phyloP scores from a whole-genome alignment of 202 grass and related monocot genomes.

The Setaria viridis region DNA sequence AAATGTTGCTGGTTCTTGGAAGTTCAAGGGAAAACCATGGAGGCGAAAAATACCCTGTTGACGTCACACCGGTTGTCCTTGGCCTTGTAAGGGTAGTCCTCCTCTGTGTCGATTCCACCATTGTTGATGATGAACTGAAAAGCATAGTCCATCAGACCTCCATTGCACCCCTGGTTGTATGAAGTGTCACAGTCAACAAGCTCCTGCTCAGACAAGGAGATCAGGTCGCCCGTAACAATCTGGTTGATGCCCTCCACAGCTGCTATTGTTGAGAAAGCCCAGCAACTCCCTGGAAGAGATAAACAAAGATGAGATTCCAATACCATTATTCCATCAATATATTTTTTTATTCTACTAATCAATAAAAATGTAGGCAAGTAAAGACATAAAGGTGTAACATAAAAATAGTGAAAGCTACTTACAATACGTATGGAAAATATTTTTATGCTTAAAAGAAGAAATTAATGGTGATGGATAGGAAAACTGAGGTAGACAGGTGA shows the following conservation, averaged over 20 bases:
- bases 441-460: background rate
- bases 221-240: slow-evolving; percentile 75
- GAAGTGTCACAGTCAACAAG: slow-evolving; percentile 88
- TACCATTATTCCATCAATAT: background rate
- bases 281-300: slow-evolving; percentile 71
- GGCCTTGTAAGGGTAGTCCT: slow-evolving; percentile 77
- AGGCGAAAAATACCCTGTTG: slow-evolving; percentile 51
- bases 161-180: slow-evolving; percentile 88
- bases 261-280: slow-evolving; percentile 90
- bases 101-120: slow-evolving; percentile 63
- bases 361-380: background rate
- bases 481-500: slow-evolving; percentile 16
- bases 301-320: slow-evolving; percentile 25
- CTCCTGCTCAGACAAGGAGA: slow-evolving; percentile 86
- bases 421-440: background rate
- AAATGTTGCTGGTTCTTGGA: background rate
- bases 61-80: slow-evolving; percentile 58
- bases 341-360: background rate
- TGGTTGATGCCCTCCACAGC: slow-evolving; percentile 84
- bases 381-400: background rate
- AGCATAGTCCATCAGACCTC: slow-evolving; percentile 89
- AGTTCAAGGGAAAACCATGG: background rate
- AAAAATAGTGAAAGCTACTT: background rate
- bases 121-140: slow-evolving; percentile 89
- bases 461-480: slow-evolving; percentile 6